Conservation (phyloP, 768 basidiomycete genomes). For the Pisolithus orientalis region DNA sequence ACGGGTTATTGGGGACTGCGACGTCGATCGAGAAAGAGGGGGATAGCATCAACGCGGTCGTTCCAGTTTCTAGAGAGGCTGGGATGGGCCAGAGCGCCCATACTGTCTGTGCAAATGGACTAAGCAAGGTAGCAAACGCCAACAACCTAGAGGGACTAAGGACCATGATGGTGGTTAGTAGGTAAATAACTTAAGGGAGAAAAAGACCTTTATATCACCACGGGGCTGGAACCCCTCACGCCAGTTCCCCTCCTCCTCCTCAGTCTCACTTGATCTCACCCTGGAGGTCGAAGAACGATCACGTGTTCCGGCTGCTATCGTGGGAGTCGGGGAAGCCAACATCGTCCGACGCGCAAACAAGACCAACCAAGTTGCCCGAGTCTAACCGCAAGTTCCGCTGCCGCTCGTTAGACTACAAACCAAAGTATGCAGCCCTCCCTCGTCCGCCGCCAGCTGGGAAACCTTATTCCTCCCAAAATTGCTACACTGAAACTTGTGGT, state of each 20-base stretch:
- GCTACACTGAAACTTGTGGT: constrained; percentile 88
- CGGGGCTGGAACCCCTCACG: not conserved
- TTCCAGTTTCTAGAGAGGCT: constrained; percentile 17
- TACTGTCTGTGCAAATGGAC: constrained; percentile 1
- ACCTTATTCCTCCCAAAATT: constrained; percentile 91
- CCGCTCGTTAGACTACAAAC: constrained; percentile 6
- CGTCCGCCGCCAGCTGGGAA: constrained; percentile 77
- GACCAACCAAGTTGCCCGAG: not conserved
- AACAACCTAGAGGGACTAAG: constrained; percentile 4
- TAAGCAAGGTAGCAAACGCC: constrained; percentile 5
- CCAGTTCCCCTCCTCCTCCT: too few relatives aligned
- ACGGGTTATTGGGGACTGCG: constrained; percentile 18
- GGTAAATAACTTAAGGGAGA: not conserved
- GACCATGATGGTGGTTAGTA: constrained; percentile 2
- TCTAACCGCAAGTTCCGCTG: not conserved
- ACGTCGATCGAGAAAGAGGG: constrained; percentile 25
- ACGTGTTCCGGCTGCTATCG: too few relatives aligned
- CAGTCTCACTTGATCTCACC: too few relatives aligned
- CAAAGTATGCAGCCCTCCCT: constrained; percentile 71
- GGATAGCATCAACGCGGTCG: constrained; percentile 18
- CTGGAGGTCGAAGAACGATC: too few relatives aligned
- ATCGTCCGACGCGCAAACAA: not conserved
- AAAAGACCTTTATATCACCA: not conserved
- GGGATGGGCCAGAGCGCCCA: constrained; percentile 31
- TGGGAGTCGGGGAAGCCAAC: too few relatives aligned